Evolutionary conservation across 2,329 filamentous ascomycete genomes (phyloP).

Genomic region (Calonectria henricotiae): DNA sequence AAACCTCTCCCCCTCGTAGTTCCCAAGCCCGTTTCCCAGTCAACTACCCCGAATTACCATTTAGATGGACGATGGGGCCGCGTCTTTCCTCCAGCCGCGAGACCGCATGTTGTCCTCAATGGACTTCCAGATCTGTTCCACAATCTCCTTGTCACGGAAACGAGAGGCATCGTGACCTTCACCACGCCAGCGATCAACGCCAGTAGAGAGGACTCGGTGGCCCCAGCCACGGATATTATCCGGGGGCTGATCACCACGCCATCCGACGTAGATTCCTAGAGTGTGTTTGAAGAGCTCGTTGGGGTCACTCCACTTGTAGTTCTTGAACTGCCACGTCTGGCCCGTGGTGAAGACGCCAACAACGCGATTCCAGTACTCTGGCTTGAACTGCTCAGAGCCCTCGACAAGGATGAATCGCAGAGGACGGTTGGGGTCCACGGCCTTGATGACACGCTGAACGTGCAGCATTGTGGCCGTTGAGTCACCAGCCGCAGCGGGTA

Average conservation of each 20-base stretch:
- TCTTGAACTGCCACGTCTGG: conserved; percentile 98
- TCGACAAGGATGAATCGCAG: conserved; percentile 97
- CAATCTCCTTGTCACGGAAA: conserved; percentile 93
- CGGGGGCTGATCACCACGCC: conserved; percentile 87
- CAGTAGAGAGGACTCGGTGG: conserved; percentile 83
- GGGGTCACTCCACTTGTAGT: conserved; percentile 95
- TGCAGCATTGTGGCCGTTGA: conserved; percentile 86
- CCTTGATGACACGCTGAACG: conserved; percentile 83
- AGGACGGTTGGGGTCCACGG: conserved; percentile 79
- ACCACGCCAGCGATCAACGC: conserved; percentile 87
- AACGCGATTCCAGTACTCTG: conserved; percentile 96
- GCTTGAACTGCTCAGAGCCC: conserved; percentile 93
- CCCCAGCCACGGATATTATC: conserved; percentile 88
- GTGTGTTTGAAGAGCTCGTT: conserved; percentile 92
- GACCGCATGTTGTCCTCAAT: conserved; percentile 91
- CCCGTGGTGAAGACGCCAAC: conserved; percentile 98
- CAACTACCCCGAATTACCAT: not conserved
- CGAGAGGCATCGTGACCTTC: conserved; percentile 70
- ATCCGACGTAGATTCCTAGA: conserved; percentile 90
- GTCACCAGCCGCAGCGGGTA: conserved; percentile 80
- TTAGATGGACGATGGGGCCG: conserved; percentile 72
- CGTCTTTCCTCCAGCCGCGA: conserved; percentile 86
- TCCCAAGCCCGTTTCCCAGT: conserved; percentile 27
- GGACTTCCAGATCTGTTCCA: conserved; percentile 91
- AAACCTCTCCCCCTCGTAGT: conserved; percentile 22